phyloP scores from a whole-genome alignment of 2,329 filamentous ascomycete species.

The Neodidymelliopsis sp. region DNA sequence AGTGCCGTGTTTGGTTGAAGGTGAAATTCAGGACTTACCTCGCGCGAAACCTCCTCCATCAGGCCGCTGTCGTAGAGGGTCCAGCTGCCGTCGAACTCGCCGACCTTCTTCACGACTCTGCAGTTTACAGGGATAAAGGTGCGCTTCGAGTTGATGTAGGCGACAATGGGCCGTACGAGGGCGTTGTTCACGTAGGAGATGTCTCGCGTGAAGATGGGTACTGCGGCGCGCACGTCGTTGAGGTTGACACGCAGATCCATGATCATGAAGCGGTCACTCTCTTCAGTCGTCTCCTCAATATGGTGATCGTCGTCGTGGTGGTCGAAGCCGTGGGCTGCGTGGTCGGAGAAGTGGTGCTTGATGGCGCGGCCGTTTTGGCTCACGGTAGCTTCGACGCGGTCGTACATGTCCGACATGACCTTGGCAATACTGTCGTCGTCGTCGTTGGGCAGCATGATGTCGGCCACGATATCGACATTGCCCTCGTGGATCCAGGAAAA shows the following conservation, averaged over 20 bases:
- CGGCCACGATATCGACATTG: conserved; percentile 94
- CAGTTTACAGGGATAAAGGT: conserved; percentile 97
- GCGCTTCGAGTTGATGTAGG: conserved; percentile 94
- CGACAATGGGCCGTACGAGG: conserved; percentile 92
- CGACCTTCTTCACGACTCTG: conserved; percentile 86
- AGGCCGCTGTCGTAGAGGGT: conserved; percentile 91
- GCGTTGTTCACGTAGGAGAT: conserved; percentile 97
- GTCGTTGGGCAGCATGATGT: conserved; percentile 92
- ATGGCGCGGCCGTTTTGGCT: conserved; percentile 71
- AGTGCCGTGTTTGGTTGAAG: neutral
- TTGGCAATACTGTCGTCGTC: conserved; percentile 88
- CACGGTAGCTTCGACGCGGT: conserved; percentile 91
- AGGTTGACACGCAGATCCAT: conserved; percentile 96
- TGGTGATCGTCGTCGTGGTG: conserved; percentile 29
- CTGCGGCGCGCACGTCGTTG: conserved; percentile 91
- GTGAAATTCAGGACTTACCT: conserved; percentile 56
- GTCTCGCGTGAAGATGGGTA: conserved; percentile 90
- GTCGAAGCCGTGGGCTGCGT: conserved; percentile 42
- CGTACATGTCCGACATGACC: conserved; percentile 96
- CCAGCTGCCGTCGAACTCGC: conserved; percentile 96
- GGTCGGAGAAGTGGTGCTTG: conserved; percentile 48
- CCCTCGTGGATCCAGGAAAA: conserved; percentile 99
- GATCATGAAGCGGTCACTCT: conserved; percentile 81
- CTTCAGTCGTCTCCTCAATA: conserved; percentile 35
- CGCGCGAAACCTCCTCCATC: conserved; percentile 90